Conservation (phyloP, 495 filamentous ascomycete genomes). For the Xylaria intraflava region DNA sequence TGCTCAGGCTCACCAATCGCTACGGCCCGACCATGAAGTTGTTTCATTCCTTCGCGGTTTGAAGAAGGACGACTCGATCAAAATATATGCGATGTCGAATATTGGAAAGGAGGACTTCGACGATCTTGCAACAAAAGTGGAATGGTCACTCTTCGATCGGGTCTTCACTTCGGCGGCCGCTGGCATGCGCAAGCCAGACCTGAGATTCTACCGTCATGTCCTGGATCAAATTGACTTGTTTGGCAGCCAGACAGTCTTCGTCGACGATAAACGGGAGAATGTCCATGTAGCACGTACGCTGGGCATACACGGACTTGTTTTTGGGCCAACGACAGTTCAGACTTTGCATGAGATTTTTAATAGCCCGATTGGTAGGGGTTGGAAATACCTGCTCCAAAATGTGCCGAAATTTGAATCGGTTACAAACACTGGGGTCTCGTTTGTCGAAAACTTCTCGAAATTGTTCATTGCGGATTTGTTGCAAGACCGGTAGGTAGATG, state of each 20-base stretch:
- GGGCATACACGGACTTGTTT: constrained; percentile 16
- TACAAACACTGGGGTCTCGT: constrained; percentile 2
- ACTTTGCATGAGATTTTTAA: constrained; percentile 12
- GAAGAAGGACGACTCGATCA: neutral
- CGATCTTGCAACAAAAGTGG: constrained; percentile 12
- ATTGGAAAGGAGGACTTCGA: constrained; percentile 22
- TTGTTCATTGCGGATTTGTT: constrained; percentile 7
- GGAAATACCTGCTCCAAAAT: constrained; percentile 16
- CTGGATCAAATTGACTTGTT: constrained; percentile 12
- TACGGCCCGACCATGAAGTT: constrained; percentile 1
- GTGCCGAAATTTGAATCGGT: constrained; percentile 11
- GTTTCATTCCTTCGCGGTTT: constrained; percentile 8
- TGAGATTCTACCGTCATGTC: constrained; percentile 21
- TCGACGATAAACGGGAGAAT: constrained; percentile 26
- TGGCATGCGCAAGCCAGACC: constrained; percentile 27
- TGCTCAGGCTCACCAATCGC: constrained; percentile 6
- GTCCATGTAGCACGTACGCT: constrained; percentile 19
- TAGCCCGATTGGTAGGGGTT: constrained; percentile 16
- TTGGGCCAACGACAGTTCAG: constrained; percentile 2
- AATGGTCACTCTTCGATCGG: constrained; percentile 25
- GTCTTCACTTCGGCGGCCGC: constrained; percentile 28
- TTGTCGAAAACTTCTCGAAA: constrained; percentile 10
- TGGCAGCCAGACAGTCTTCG: constrained; percentile 16
- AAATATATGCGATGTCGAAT: constrained; percentile 21
- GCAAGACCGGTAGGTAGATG: constrained; percentile 4